These are phyloP conservation scores for Coemansia sp. DNA, from an alignment of 192 early-diverging fungal species.

Conservation along the genomic window DNA sequence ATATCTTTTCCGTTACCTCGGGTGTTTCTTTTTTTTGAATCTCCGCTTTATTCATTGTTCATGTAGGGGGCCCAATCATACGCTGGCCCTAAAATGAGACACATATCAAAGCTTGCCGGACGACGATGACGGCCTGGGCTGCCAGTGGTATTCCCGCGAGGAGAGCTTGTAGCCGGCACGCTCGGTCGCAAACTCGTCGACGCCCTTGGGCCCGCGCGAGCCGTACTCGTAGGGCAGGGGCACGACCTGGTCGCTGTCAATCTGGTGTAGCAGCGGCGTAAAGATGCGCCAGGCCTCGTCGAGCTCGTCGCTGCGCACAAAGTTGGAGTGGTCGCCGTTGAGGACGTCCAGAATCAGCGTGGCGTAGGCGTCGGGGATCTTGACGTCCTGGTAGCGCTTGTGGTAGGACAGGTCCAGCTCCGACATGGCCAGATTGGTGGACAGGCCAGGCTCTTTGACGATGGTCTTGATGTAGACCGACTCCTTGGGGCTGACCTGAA, in stretches of 20 bases:
- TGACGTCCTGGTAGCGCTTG: constrained; percentile 78
- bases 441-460: constrained; percentile 92
- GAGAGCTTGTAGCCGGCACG: constrained; percentile 52
- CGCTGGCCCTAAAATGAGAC: too few species aligned
- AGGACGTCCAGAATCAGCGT: constrained; percentile 91
- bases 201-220: constrained; percentile 74
- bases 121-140: constrained; percentile 32
- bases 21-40: too few species aligned
- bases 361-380: constrained; percentile 98
- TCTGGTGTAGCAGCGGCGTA: constrained; percentile 89
- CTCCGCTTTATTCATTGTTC: too few species aligned
- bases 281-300: constrained; percentile 98
- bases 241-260: constrained; percentile 66
- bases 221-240: constrained; percentile 81
- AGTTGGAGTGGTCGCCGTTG: constrained; percentile 91
- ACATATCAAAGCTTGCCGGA: constrained; percentile 1
- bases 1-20: too few species aligned
- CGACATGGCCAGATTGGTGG: constrained; percentile 76
- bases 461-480: constrained; percentile 96
- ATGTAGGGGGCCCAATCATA: too few species aligned
- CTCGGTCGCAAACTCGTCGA: constrained; percentile 65
- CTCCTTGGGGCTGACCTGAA: constrained; percentile 92
- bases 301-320: constrained; percentile 89
- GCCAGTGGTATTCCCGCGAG: constrained; percentile 51
- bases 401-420: constrained; percentile 94